Conservation (phyloP, 2,329 filamentous ascomycete species). For the Penicillium sp. region DNA sequence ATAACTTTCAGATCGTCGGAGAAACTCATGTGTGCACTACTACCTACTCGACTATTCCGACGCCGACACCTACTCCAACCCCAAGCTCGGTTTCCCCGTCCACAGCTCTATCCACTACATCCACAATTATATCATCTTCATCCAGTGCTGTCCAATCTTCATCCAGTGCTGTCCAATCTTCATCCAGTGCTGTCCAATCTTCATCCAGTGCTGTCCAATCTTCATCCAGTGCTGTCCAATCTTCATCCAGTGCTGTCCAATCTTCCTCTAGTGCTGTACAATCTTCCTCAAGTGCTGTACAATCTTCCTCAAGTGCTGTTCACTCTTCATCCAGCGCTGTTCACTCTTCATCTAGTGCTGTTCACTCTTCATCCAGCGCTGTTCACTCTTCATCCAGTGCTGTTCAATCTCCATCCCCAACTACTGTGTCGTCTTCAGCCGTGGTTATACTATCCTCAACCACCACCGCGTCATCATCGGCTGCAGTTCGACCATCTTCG, state of each 20-base stretch:
- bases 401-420: background rate
- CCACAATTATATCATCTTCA: background rate
- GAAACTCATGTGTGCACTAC: background rate
- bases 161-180: background rate
- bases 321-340: background rate
- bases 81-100: background rate
- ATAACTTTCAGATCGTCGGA: background rate
- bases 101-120: too few relatives aligned
- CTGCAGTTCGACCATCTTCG: background rate
- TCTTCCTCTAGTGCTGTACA: background rate
- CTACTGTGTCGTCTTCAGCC: background rate
- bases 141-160: background rate
- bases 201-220: background rate
- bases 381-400: background rate
- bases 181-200: background rate
- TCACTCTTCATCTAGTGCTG: background rate
- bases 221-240: background rate
- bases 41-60: background rate
- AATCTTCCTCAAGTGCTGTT: background rate
- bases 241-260: background rate
- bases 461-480: background rate
- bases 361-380: background rate
- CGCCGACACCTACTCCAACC: conserved; percentile 1
- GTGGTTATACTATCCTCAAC: background rate
- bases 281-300: background rate